Percentiles rank a stretch among this genome's conserved stretches.
Conservation (phyloP, 1,284 basidiomycete genomes). For the Phellopilus nigrolimitatus region DNA sequence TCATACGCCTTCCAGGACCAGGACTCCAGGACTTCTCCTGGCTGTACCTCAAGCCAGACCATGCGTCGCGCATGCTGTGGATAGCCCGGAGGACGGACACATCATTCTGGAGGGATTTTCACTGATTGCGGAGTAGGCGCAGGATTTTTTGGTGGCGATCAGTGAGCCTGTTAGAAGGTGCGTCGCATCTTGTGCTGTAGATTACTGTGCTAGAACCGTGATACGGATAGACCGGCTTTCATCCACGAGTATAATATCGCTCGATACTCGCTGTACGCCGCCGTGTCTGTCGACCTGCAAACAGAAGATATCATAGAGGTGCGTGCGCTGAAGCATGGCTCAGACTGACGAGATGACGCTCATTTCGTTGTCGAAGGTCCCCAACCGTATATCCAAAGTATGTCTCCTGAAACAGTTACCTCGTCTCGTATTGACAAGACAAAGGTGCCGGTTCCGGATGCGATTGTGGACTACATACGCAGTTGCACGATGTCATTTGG, state of each 20-base stretch:
- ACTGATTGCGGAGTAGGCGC: conserved; percentile 95
- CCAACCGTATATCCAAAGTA: conserved; percentile 85
- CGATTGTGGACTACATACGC: conserved; percentile 79
- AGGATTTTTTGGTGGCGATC: conserved; percentile 97
- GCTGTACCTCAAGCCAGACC: conserved; percentile 84
- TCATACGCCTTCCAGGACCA: conserved; percentile 76
- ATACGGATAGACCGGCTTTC: conserved; percentile 76
- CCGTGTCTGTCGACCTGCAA: conserved; percentile 96
- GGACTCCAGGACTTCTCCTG: conserved; percentile 86
- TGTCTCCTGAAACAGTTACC: conserved; percentile 21
- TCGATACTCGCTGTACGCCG: conserved; percentile 95
- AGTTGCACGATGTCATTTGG: conserved; percentile 92
- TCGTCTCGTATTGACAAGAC: conserved; percentile 13
- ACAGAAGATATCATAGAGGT: conserved; percentile 99
- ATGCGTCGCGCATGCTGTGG: conserved; percentile 88
- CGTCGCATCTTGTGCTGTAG: conserved; percentile 33
- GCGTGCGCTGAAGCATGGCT: conserved; percentile 35
- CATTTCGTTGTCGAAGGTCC: conserved; percentile 45
- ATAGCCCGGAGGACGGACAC: conserved; percentile 87
- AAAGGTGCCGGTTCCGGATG: conserved; percentile 85
- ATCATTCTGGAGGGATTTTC: conserved; percentile 97
- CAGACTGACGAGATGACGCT: conserved; percentile 25
- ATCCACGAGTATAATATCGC: conserved; percentile 99
- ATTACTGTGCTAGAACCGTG: conserved; percentile 28
- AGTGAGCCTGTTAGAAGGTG: conserved; percentile 98